phyloP scores from a whole-genome alignment of 108 stramenopile genomes.

The Asterionellopsis glacialis region DNA sequence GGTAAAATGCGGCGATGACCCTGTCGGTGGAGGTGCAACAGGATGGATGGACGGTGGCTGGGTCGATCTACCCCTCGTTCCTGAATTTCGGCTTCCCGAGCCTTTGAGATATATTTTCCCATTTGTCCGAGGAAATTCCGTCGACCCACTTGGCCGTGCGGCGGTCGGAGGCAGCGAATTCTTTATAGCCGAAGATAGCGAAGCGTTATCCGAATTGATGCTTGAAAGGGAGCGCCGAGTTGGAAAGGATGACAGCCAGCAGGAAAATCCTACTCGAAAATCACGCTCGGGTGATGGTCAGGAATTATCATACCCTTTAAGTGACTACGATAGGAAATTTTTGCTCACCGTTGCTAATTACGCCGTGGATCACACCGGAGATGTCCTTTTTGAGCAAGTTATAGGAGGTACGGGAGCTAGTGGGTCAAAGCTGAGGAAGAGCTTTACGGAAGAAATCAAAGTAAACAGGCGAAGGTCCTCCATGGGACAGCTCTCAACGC shows the following conservation, averaged over 20 bases:
- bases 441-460: constrained; percentile 5
- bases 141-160: constrained; percentile 9
- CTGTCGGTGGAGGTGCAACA: constrained; percentile 60
- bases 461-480: not conserved
- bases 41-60: constrained; percentile 76
- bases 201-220: constrained; percentile 30
- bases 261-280: not conserved
- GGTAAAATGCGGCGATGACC: constrained; percentile 53
- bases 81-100: constrained; percentile 45
- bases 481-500: not conserved
- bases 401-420: no score
- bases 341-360: constrained; percentile 66
- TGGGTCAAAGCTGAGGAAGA: constrained; percentile 4
- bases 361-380: constrained; percentile 81
- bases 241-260: not conserved
- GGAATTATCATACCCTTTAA: not conserved
- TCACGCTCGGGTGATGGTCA: not conserved
- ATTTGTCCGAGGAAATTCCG: constrained; percentile 20
- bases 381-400: constrained; percentile 60
- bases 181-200: constrained; percentile 49
- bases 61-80: constrained; percentile 67
- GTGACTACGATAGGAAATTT: constrained; percentile 29
- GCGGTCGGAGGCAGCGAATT: constrained; percentile 48
- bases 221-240: not conserved
- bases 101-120: constrained; percentile 63